Percentiles rank a stretch among this genome's conserved stretches.
phyloP scores from a whole-genome alignment of 1,284 basidiomycete genomes.

The Leccinum holopus region DNA sequence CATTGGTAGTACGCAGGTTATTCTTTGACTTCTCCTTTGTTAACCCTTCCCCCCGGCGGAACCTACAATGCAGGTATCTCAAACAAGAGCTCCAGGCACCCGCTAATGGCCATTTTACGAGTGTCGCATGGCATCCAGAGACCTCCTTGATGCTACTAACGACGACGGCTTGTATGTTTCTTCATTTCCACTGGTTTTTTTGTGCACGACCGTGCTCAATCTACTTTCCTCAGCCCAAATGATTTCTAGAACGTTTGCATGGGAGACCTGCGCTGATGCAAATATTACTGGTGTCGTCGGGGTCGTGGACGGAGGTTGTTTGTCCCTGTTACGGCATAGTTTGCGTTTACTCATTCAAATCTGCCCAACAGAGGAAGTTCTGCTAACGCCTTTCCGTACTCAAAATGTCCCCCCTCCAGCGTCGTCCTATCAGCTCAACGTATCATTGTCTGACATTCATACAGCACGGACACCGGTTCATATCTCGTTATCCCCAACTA shows the following conservation, averaged over 20 bases:
- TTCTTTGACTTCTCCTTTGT: neutral
- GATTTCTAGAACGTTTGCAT: slow-evolving; percentile 67
- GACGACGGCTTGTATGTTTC: slow-evolving; percentile 60
- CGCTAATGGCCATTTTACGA: slow-evolving; percentile 58
- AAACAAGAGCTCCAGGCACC: slow-evolving; percentile 80
- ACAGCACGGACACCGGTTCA: slow-evolving; percentile 53
- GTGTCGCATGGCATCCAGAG: slow-evolving; percentile 88
- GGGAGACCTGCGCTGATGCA: slow-evolving; percentile 79
- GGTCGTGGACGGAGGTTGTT: slow-evolving; percentile 88
- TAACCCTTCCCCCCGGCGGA: slow-evolving; percentile 11
- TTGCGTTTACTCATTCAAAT: slow-evolving; percentile 6
- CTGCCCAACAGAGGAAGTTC: slow-evolving; percentile 54
- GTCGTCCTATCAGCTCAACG: slow-evolving; percentile 69
- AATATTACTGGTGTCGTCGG: slow-evolving; percentile 83
- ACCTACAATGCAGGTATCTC: slow-evolving; percentile 63
- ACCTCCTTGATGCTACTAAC: slow-evolving; percentile 66
- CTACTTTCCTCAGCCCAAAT: slow-evolving; percentile 43
- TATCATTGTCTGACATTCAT: slow-evolving; percentile 27
- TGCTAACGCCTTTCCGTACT: slow-evolving; percentile 89
- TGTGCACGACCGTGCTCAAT: slow-evolving; percentile 3
- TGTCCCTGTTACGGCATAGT: slow-evolving; percentile 37
- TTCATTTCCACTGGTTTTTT: neutral
- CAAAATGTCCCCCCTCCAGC: slow-evolving; percentile 97
- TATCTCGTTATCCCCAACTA: slow-evolving; percentile 56
- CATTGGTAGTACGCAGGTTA: slow-evolving; percentile 66